phyloP scores from a whole-genome alignment of 1,284 basidiomycete species.

The Melampsora larici-populina region DNA sequence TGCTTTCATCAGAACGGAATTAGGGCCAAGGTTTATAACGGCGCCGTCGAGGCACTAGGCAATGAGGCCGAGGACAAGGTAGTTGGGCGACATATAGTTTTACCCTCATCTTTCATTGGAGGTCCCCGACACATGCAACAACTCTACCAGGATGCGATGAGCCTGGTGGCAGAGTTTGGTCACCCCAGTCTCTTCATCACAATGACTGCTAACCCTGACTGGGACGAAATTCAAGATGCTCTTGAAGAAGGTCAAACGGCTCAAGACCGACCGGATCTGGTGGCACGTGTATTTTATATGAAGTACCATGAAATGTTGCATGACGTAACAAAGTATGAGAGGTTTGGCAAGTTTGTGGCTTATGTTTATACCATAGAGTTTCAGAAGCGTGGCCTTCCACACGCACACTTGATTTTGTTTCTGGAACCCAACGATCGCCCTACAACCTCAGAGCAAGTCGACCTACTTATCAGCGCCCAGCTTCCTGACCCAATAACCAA shows the following conservation, averaged over 20 bases:
- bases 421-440: neutral
- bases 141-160: slow-evolving; percentile 19
- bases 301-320: too few species aligned
- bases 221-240: slow-evolving; percentile 6
- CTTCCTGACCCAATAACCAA: neutral
- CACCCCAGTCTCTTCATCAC: slow-evolving; percentile 24
- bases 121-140: neutral
- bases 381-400: slow-evolving; percentile 15
- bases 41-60: neutral
- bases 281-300: neutral
- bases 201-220: slow-evolving; percentile 1
- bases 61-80: neutral
- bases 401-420: neutral
- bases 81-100: neutral
- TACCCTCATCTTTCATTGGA: slow-evolving; percentile 1
- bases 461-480: neutral
- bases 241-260: too few species aligned
- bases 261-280: neutral
- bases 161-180: neutral
- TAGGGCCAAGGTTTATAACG: neutral
- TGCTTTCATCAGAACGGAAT: too few species aligned
- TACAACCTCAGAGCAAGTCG: neutral
- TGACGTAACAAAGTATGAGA: too few species aligned
- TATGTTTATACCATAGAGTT: slow-evolving; percentile 24
- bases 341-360: too few species aligned